Percentiles rank a stretch among this genome's conserved stretches.
Conservation (phyloP, 148 eudicot species). For the Pouteria glomerata region DNA sequence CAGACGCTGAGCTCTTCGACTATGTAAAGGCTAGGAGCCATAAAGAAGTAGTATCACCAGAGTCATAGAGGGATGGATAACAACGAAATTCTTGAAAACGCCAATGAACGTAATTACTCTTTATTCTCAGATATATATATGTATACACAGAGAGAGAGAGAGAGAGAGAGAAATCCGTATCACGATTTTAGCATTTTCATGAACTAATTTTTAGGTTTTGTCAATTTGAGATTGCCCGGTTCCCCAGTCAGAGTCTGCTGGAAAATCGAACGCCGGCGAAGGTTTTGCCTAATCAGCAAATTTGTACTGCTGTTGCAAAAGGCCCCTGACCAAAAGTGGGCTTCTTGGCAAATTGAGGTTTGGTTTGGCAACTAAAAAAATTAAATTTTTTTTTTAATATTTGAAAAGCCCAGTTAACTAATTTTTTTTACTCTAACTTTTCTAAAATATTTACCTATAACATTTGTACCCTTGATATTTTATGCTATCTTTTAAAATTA, state of each 20-base stretch:
- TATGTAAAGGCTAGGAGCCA: neutral
- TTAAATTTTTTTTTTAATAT: too few species aligned
- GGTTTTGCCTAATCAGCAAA: conserved; percentile 92
- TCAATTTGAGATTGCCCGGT: conserved; percentile 73
- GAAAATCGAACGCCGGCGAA: conserved; percentile 70
- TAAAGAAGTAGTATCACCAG: neutral
- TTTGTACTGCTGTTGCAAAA: conserved; percentile 88
- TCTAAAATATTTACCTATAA: too few species aligned
- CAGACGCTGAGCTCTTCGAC: neutral
- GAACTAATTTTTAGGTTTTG: neutral
- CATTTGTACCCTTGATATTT: too few species aligned
- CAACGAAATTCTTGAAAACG: conserved; percentile 61
- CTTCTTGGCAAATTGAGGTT: too few species aligned
- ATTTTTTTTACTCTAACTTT: too few species aligned
- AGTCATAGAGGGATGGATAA: conserved; percentile 33
- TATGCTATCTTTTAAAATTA: too few species aligned
- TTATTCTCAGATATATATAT: too few species aligned
- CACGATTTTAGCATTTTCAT: neutral
- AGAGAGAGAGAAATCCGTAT: too few species aligned
- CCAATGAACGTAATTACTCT: conserved; percentile 57
- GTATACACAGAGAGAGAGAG: too few species aligned
- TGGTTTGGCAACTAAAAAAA: too few species aligned
- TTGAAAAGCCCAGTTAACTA: too few species aligned
- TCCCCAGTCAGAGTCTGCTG: conserved; percentile 73
- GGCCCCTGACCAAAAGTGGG: too few species aligned